These are phyloP conservation scores for Helotiales sp. DNA, from an alignment of 2,329 filamentous ascomycete species.

Conservation along the genomic window DNA sequence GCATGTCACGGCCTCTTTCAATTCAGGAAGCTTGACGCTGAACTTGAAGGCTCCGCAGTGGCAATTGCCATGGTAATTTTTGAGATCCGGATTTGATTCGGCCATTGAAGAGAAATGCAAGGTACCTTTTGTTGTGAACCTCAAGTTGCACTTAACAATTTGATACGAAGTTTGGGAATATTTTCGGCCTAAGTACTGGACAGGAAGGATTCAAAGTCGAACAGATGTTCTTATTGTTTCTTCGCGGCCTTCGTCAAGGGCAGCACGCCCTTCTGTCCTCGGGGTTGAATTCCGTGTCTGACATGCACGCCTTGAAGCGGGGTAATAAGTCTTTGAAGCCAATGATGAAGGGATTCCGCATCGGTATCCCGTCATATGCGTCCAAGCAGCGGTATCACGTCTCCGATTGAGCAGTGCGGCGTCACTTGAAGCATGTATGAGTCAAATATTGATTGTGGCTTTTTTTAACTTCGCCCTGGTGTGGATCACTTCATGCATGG, in stretches of 20 bases:
- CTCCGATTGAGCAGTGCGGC: not conserved
- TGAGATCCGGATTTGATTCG: constrained; percentile 8
- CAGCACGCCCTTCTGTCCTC: not conserved
- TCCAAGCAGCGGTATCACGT: not conserved
- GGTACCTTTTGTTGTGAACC: no score
- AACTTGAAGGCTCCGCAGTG: constrained; percentile 61
- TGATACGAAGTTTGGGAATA: no score
- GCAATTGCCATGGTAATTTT: constrained; percentile 58
- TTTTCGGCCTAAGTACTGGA: not conserved
- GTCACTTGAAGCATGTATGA: not conserved
- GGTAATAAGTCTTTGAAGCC: not conserved
- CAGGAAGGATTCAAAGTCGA: no score
- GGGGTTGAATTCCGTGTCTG: not conserved
- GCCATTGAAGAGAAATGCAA: not conserved
- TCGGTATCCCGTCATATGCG: not conserved
- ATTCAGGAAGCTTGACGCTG: constrained; percentile 58
- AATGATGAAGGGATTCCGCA: not conserved
- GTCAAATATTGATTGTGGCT: not conserved
- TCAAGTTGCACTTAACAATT: no score
- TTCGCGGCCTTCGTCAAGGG: not conserved
- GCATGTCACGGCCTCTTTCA: constrained; percentile 61
- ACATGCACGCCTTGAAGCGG: constrained; percentile 5
- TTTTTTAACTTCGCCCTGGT: not conserved
- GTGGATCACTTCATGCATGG: not conserved
- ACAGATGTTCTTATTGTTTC: no score